A percentile compares a stretch with the other conserved stretches of the same genome.
Conservation (phyloP, 2,329 filamentous ascomycete species). For the Stachybotrys chlorohalonatus region DNA sequence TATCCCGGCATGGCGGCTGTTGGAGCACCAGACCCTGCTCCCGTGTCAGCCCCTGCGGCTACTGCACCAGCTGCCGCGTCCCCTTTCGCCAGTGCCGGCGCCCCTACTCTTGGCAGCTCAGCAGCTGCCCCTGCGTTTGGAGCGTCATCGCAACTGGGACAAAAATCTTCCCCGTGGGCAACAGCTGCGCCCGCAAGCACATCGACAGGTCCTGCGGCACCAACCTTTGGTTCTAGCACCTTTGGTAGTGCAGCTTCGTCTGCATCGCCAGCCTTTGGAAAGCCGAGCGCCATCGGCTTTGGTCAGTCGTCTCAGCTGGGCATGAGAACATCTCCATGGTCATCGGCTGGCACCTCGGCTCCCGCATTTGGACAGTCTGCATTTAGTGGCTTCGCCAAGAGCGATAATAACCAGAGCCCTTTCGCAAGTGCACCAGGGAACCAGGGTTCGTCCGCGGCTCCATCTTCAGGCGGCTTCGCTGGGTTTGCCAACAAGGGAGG, state of each 20-base stretch:
- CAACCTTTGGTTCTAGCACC: conserved; percentile 34
- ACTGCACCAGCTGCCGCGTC: conserved; percentile 13
- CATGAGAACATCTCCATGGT: conserved; percentile 45
- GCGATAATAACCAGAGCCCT: conserved; percentile 20
- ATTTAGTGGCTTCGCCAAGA: conserved; percentile 32
- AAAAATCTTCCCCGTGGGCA: conserved; percentile 44
- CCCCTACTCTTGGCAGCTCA: conserved; percentile 30
- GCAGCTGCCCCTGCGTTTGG: conserved; percentile 35
- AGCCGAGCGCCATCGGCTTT: conserved; percentile 39
- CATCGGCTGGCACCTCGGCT: conserved; percentile 16
- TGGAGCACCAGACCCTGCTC: conserved; percentile 20
- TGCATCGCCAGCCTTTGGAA: conserved; percentile 37
- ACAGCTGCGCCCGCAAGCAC: conserved; percentile 17
- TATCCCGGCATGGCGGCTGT: conserved; percentile 61
- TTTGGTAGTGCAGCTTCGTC: conserved; percentile 30
- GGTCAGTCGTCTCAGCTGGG: conserved; percentile 42
- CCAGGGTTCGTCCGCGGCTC: conserved; percentile 16
- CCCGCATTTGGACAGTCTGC: conserved; percentile 48
- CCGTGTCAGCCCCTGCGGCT: conserved; percentile 16
- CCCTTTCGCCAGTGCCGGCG: conserved; percentile 16
- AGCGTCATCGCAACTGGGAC: conserved; percentile 36
- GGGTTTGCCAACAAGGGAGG: conserved; percentile 45
- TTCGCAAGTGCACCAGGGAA: conserved; percentile 24
- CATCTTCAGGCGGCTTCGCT: conserved; percentile 39
- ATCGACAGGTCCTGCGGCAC: conserved; percentile 20